phyloP scores from a whole-genome alignment of 257 asterid species.

The Nyctanthes arbortristis region DNA sequence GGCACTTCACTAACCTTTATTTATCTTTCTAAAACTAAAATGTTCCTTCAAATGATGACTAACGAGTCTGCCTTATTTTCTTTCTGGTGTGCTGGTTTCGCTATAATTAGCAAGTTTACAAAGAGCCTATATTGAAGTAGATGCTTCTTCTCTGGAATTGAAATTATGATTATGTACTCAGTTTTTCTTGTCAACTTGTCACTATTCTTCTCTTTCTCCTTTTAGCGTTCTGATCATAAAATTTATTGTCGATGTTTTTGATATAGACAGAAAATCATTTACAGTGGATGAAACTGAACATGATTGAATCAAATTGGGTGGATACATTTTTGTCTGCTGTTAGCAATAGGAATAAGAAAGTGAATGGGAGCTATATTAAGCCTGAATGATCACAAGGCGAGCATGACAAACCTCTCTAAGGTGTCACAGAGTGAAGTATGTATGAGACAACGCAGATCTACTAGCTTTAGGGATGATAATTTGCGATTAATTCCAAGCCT shows the following conservation, averaged over 20 bases:
- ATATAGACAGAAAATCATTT: conserved; percentile 23
- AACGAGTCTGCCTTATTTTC: not conserved
- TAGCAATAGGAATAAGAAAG: conserved; percentile 14
- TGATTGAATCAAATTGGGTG: conserved; percentile 25
- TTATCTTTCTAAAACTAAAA: not conserved
- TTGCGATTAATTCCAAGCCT: conserved; percentile 67
- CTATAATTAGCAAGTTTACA: not conserved
- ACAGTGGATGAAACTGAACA: conserved; percentile 1
- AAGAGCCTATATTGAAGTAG: not conserved
- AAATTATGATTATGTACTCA: conserved; percentile 4
- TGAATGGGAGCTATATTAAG: conserved; percentile 79
- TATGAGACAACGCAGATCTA: conserved; percentile 68
- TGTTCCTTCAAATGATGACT: not conserved
- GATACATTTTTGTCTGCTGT: conserved; percentile 16
- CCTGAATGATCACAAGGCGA: conserved; percentile 36
- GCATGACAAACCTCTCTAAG: conserved; percentile 39
- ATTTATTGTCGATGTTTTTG: conserved; percentile 18
- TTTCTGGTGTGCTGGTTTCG: not conserved
- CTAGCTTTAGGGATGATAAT: conserved; percentile 65
- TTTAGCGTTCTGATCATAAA: not conserved
- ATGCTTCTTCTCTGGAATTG: not conserved
- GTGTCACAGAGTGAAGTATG: conserved; percentile 55
- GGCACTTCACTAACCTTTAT: not conserved
- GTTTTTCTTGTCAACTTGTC: not conserved
- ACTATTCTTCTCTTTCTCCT: not conserved